Conservation (phyloP, 176 grass and related monocot species). For the Oropetium thomaeum region DNA sequence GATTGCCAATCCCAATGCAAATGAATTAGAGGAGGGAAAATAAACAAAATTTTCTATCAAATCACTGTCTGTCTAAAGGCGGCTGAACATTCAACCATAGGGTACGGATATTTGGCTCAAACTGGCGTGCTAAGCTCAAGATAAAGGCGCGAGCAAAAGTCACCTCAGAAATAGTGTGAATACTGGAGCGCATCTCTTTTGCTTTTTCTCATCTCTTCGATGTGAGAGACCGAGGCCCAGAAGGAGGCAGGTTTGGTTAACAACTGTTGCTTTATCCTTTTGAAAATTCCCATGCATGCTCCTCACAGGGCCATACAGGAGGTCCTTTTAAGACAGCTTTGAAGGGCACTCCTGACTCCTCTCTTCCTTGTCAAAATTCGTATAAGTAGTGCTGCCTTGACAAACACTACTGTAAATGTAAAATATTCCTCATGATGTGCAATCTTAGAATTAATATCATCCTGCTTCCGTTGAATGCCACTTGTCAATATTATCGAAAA, state of each 20-base stretch:
- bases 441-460: neutral
- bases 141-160: slow-evolving; percentile 31
- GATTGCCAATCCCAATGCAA: neutral
- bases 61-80: slow-evolving; percentile 12
- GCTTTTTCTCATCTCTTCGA: slow-evolving; percentile 33
- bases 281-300: slow-evolving; percentile 56
- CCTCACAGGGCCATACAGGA: slow-evolving; percentile 15
- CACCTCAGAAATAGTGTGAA: slow-evolving; percentile 10
- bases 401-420: neutral
- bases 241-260: slow-evolving; percentile 22
- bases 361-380: neutral
- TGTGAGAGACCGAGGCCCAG: neutral
- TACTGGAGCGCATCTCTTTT: slow-evolving; percentile 37
- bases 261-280: slow-evolving; percentile 54
- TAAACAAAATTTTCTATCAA: neutral
- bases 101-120: neutral
- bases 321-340: slow-evolving; percentile 37
- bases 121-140: slow-evolving; percentile 12
- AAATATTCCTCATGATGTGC: neutral
- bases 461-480: neutral
- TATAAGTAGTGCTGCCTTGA: neutral
- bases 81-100: neutral
- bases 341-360: slow-evolving; percentile 12
- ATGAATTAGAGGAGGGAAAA: neutral
- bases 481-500: neutral